Evolutionary conservation across 768 basidiomycete genomes (phyloP).

Genomic region (Leccinum boreale): DNA sequence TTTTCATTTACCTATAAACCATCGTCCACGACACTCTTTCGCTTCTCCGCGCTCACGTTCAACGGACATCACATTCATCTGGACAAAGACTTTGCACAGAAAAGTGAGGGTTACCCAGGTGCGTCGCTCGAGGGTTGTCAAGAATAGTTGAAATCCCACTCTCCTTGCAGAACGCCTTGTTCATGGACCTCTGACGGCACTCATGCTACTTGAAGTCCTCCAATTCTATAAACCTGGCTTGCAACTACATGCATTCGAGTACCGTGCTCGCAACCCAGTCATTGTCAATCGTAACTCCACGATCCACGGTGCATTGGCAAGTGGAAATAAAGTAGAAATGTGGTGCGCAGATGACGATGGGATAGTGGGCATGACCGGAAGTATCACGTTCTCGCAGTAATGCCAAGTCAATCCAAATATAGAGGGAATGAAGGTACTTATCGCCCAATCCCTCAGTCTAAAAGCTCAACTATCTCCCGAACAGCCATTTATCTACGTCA

Average conservation of each 20-base stretch:
- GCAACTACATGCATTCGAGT: slow-evolving; percentile 54
- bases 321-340: slow-evolving; percentile 40
- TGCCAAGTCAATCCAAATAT: neutral
- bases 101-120: slow-evolving; percentile 73
- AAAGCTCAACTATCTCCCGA: neutral
- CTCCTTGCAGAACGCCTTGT: slow-evolving; percentile 65
- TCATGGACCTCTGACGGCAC: slow-evolving; percentile 78
- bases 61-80: slow-evolving; percentile 85
- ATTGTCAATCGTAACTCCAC: slow-evolving; percentile 49
- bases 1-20: slow-evolving; percentile 69
- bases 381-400: slow-evolving; percentile 30
- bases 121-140: neutral
- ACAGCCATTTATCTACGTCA: neutral
- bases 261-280: slow-evolving; percentile 66
- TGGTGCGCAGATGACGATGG: slow-evolving; percentile 61
- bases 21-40: slow-evolving; percentile 70
- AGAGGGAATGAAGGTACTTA: neutral
- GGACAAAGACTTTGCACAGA: slow-evolving; percentile 67
- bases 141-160: neutral
- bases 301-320: slow-evolving; percentile 43
- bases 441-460: neutral
- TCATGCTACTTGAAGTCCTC: slow-evolving; percentile 69
- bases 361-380: slow-evolving; percentile 67
- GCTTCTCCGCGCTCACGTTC: slow-evolving; percentile 84
- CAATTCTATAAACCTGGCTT: slow-evolving; percentile 47